Base-by-base conservation (phyloP, 495 filamentous ascomycete genomes). In the Neurospora sp. region DNA sequence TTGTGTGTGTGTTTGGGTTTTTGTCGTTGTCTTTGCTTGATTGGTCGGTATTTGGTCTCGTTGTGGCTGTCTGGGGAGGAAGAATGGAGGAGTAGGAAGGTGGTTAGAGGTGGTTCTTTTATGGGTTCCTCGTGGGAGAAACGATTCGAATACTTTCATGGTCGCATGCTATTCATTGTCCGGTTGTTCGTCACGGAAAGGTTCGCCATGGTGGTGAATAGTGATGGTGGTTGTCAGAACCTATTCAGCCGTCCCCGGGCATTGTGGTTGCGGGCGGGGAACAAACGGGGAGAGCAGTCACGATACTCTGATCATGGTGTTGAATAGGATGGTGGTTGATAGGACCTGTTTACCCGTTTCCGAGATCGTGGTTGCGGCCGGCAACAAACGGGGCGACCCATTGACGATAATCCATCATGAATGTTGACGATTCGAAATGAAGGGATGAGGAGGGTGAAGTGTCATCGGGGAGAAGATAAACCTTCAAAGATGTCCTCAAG, bases 401-500 rank as follows among this genome's bases (percentile, higher is more conserved):
- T n/a, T n/a, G n/a, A n/a, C n/a, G 45, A 10, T 22, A 10, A 1
- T 47, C 9, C n/a, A 47, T 22, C 8, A 0, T 22, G 1, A 10
- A 12, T 8, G 4, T 22, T 5, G 44, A 2, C 44, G 20, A 20
- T 5, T 12, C 45, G 20, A 5, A 27, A 9, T 22, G 4, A 53
- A 53, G 9, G 20, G 20, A 12, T 1, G 1, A 53, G 0, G 4
- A 6, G 4, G 4, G 1, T 27, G 9, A 53, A 14, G n/a, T 53
- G 9, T 53, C 20, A 22, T 0, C 1, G 2, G 0, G 9, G 1
- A 22, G 18, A n/a, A 6, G 45, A 3, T 12, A 22, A 53, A 0
- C 9, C 4, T 14, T 3, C 20, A 2, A 22, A 0, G 20, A 6
- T 6, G 4, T 53, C 20, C 20, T 7, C 20, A 12, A 53, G 9